phyloP scores from a whole-genome alignment of 2,329 filamentous ascomycete genomes.

The Fusarium circinatum region DNA sequence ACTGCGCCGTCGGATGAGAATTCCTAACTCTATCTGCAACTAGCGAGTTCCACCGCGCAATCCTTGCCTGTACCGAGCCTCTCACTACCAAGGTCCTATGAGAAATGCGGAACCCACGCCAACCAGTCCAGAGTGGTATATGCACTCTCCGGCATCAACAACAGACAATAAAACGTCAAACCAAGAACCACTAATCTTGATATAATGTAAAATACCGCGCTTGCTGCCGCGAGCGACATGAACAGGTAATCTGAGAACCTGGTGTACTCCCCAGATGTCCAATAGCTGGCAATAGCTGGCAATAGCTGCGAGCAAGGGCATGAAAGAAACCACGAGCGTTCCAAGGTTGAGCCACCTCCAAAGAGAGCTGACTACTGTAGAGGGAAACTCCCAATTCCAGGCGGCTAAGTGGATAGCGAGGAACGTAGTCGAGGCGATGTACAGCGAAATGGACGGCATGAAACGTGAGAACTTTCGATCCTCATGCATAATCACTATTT shows the following conservation, averaged over 20 bases:
- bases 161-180: accelerated
- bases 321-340: background rate
- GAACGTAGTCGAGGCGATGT: background rate
- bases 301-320: no score
- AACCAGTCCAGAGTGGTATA: background rate
- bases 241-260: no score
- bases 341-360: background rate
- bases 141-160: background rate
- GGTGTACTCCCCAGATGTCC: no score
- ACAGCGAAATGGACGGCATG: background rate
- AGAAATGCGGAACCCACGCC: background rate
- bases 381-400: background rate
- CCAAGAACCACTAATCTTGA: accelerated
- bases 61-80: accelerated
- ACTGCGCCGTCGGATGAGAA: accelerated
- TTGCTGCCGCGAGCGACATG: no score
- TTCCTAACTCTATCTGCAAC: accelerated
- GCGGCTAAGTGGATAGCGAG: background rate
- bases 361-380: accelerated
- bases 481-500: no score
- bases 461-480: no score
- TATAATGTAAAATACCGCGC: no score
- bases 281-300: no score
- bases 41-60: accelerated
- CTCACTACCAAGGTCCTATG: background rate